Evolutionary conservation across 768 basidiomycete genomes (phyloP).

Genomic region (Lenzites betulinus): DNA sequence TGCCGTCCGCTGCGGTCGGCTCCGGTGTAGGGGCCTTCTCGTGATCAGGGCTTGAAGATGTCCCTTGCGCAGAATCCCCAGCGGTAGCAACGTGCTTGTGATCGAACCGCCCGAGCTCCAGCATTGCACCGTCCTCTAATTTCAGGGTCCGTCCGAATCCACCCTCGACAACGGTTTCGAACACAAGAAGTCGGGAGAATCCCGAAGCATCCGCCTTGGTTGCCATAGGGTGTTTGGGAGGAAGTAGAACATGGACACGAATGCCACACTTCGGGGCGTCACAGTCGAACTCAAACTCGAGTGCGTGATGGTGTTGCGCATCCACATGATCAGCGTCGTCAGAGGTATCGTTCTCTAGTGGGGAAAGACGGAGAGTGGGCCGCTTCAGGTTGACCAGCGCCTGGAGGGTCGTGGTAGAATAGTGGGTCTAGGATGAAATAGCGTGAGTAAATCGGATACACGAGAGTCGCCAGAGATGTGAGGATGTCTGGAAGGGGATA

Average conservation of each 20-base stretch:
- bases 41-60: constrained; percentile 13
- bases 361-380: constrained; percentile 79
- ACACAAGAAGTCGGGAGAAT: constrained; percentile 55
- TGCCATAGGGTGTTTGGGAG: constrained; percentile 61
- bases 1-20: constrained; percentile 25
- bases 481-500: neutral
- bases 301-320: constrained; percentile 65
- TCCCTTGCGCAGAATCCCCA: neutral
- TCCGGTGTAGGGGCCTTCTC: constrained; percentile 18
- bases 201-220: constrained; percentile 30
- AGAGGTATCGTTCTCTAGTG: constrained; percentile 46
- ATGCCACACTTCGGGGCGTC: constrained; percentile 85
- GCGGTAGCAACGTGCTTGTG: constrained; percentile 14
- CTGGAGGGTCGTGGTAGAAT: constrained; percentile 91
- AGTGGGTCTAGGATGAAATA: constrained; percentile 51
- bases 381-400: constrained; percentile 94
- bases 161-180: constrained; percentile 69
- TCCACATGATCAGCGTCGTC: constrained; percentile 48
- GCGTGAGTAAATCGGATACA: neutral
- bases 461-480: neutral
- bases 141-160: constrained; percentile 79
- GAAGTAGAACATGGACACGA: constrained; percentile 73
- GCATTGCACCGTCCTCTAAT: constrained; percentile 73
- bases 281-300: constrained; percentile 93
- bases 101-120: constrained; percentile 82